Evolutionary conservation across 257 asterid genomes (phyloP), one percentile per base, ranked within the genome.

Genomic region (Solanum dulcamara): DNA sequence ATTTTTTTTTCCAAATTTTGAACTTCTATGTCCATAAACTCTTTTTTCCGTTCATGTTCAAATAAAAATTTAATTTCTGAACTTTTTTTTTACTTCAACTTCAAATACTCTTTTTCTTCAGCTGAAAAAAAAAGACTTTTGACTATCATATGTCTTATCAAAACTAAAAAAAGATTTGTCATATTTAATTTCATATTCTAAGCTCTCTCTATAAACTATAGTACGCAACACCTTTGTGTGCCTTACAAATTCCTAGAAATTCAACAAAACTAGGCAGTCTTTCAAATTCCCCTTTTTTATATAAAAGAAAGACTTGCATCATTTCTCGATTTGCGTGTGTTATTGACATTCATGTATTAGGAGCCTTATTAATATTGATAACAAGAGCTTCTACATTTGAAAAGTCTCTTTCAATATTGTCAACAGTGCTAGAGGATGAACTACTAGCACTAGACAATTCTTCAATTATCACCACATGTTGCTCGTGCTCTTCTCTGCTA

Each of bases 381-480:
- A 85, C 64, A 10, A 87, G 72, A 26, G 89, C 81, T 35, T 68
- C 88, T 72, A 83, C 70, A 62, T 33, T 42, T 48, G 55, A 46
- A 51, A n/a, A 24, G 62, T 15, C 17, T 20, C 55, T 40, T 28
- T 57, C 80, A 55, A 24, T 86, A 67, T 82, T 79, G 12, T 79
- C 42, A 46, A 30, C 71, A 48, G 14, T 30, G 44, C 40, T 5
- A 33, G 37, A 20, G 32, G 89, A 85, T 48, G 83, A 79, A 15
- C 79, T 79, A 48, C 77, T 44, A 42, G 88, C 83, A 74, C 88
- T 77, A 33, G 89, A 88, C 38, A 88, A 84, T 81, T 85, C 88
- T 71, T 84, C 88, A 6, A 22, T 66, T 9, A 86, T 88, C 28
- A 62, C 24, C 17, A 38, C 60, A 50, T 51, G 51, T 9, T 88